Evolutionary conservation across 805 yeast species (phyloP).

Genomic region (Danielozyma ontarioensis): DNA sequence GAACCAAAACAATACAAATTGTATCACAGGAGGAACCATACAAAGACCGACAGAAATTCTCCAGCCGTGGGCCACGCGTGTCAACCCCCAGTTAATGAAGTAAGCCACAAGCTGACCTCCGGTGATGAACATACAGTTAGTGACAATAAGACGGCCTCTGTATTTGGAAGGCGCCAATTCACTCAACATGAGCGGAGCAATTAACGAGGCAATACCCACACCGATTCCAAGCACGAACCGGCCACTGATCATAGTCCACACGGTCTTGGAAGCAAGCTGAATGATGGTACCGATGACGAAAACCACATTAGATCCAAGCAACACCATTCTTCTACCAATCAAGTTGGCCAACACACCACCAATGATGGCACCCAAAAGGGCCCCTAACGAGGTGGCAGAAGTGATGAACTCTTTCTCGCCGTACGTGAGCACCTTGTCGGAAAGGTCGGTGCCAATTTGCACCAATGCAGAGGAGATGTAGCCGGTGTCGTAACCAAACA

Average conservation of each 20-base stretch:
- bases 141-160: slow-evolving; percentile 85
- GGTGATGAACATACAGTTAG: slow-evolving; percentile 85
- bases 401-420: slow-evolving; percentile 90
- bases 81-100: slow-evolving; percentile 86
- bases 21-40: slow-evolving; percentile 78
- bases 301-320: slow-evolving; percentile 75
- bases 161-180: slow-evolving; percentile 91
- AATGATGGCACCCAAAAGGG: slow-evolving; percentile 67
- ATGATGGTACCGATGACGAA: slow-evolving; percentile 81
- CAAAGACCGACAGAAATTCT: slow-evolving; percentile 87
- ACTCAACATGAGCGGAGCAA: slow-evolving; percentile 89
- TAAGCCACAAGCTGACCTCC: slow-evolving; percentile 95
- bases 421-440: slow-evolving; percentile 45
- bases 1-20: slow-evolving; percentile 71
- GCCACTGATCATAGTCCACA: slow-evolving; percentile 91
- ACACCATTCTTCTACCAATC: slow-evolving; percentile 79
- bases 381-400: slow-evolving; percentile 92
- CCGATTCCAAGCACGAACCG: slow-evolving; percentile 94
- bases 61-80: slow-evolving; percentile 79
- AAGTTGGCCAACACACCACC: slow-evolving; percentile 83
- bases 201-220: slow-evolving; percentile 89
- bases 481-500: slow-evolving; percentile 98
- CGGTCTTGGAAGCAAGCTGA: slow-evolving; percentile 74
- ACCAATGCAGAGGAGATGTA: slow-evolving; percentile 92
- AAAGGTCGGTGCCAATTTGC: slow-evolving; percentile 71